Evolutionary conservation across 2,329 filamentous ascomycete species (phyloP).

Genomic region (Penicillium sp.): DNA sequence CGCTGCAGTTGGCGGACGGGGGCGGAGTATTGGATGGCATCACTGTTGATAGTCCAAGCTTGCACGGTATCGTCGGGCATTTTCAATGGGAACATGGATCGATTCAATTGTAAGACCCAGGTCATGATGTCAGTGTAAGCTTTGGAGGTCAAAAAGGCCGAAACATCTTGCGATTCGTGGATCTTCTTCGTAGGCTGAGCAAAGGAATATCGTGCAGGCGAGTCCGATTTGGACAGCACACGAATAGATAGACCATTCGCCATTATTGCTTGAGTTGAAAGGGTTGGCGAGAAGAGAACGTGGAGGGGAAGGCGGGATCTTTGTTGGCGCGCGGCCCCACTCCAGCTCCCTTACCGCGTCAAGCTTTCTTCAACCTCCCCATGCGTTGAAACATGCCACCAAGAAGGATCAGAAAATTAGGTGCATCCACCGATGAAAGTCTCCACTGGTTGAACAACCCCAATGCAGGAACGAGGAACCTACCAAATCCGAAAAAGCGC

Average conservation of each 20-base stretch:
- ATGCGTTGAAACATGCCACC: slow-evolving; percentile 2
- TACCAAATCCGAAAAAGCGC: slow-evolving; percentile 1
- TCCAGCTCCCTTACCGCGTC: slow-evolving; percentile 6
- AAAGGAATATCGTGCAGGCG: slow-evolving; percentile 59
- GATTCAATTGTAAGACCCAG: slow-evolving; percentile 89
- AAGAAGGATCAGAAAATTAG: slow-evolving; percentile 4
- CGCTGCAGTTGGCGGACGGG: slow-evolving; percentile 66
- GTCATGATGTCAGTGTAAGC: slow-evolving; percentile 86
- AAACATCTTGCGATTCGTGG: slow-evolving; percentile 79
- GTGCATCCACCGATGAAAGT: not conserved
- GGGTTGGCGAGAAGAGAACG: not conserved
- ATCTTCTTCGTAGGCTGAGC: slow-evolving; percentile 75
- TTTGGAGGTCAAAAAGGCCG: slow-evolving; percentile 74
- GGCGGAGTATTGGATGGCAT: slow-evolving; percentile 52
- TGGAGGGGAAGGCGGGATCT: slow-evolving; percentile 17
- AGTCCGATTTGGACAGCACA: slow-evolving; percentile 52
- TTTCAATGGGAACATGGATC: slow-evolving; percentile 75
- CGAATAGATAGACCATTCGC: slow-evolving; percentile 24
- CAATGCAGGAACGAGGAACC: not conserved
- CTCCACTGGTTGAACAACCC: slow-evolving; percentile 12
- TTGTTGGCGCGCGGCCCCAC: slow-evolving; percentile 4
- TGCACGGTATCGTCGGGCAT: slow-evolving; percentile 41
- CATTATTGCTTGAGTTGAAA: slow-evolving; percentile 14
- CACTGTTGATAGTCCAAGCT: slow-evolving; percentile 51
- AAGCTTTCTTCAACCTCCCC: not conserved